phyloP scores from a whole-genome alignment of 2,329 filamentous ascomycete species.

The Penicillium nordicum region DNA sequence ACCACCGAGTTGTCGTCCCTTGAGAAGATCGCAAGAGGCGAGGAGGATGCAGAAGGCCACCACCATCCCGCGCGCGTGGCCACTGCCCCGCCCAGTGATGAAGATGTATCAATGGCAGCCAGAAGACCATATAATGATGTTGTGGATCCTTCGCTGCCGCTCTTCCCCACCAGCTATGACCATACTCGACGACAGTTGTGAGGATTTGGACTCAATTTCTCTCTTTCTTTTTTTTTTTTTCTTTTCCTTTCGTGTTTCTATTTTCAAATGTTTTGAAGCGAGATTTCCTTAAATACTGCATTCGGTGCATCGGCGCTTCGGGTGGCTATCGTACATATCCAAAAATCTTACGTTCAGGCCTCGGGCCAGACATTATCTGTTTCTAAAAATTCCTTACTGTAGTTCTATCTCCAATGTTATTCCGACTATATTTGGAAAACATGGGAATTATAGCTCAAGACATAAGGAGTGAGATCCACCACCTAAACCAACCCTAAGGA shows the following conservation, averaged over 20 bases:
- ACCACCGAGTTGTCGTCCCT: slow-evolving; percentile 86
- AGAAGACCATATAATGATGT: slow-evolving; percentile 8
- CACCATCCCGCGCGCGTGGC: not conserved
- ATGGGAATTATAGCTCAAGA: not conserved
- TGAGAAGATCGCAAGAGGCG: slow-evolving; percentile 81
- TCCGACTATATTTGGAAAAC: not conserved
- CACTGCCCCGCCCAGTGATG: slow-evolving; percentile 5
- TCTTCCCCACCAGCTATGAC: slow-evolving; percentile 3
- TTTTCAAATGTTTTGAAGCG: slow-evolving; percentile 3
- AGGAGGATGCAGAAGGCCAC: slow-evolving; percentile 45
- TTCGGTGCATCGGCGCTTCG: slow-evolving; percentile 1
- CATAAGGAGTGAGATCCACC: not conserved
- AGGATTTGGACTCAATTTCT: not conserved
- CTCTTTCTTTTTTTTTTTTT: not conserved
- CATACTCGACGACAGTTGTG: not conserved
- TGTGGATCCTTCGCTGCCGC: slow-evolving; percentile 7
- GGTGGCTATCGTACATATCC: not conserved
- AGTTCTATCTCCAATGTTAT: not conserved
- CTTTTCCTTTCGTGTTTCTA: not conserved
- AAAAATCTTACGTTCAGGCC: not conserved
- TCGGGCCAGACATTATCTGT: not conserved
- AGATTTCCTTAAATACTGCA: not conserved
- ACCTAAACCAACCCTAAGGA: not conserved
- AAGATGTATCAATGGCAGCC: slow-evolving; percentile 8
- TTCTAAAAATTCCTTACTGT: not conserved